Evolutionary conservation across 1,284 basidiomycete genomes (phyloP).

Genomic region (Fomitopsis betulina): DNA sequence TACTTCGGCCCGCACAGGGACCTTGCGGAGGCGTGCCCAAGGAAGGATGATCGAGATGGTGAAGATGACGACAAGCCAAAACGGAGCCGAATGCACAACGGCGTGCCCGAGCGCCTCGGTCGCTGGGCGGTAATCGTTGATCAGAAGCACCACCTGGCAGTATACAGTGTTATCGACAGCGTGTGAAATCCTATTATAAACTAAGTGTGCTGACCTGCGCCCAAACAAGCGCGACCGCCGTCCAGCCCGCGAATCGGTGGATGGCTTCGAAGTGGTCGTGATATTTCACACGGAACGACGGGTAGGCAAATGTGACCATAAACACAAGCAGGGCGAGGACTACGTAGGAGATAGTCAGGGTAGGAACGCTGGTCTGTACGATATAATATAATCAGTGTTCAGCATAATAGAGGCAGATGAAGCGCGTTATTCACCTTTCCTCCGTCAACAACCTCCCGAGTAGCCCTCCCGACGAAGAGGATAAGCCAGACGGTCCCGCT

Average conservation of each 20-base stretch:
- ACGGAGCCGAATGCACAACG: slow-evolving; percentile 38
- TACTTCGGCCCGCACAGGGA: slow-evolving; percentile 44
- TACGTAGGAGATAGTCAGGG: slow-evolving; percentile 44
- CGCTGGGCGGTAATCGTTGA: slow-evolving; percentile 43
- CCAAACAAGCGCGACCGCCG: slow-evolving; percentile 49
- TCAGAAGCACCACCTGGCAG: slow-evolving; percentile 40
- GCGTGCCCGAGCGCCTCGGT: slow-evolving; percentile 36
- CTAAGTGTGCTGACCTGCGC: slow-evolving; percentile 33
- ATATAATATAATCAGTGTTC: not conserved
- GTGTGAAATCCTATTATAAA: not conserved
- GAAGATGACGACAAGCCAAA: slow-evolving; percentile 50
- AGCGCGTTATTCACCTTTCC: slow-evolving; percentile 30
- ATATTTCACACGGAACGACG: slow-evolving; percentile 36
- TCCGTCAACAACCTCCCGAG: slow-evolving; percentile 38
- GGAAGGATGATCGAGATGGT: slow-evolving; percentile 51
- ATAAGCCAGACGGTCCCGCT: slow-evolving; percentile 50
- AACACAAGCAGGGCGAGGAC: slow-evolving; percentile 43
- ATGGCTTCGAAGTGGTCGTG: slow-evolving; percentile 49
- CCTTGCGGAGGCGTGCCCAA: slow-evolving; percentile 49
- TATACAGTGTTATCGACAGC: not conserved
- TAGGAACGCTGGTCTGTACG: slow-evolving; percentile 38
- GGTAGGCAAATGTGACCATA: slow-evolving; percentile 47
- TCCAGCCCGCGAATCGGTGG: slow-evolving; percentile 57
- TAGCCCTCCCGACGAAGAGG: slow-evolving; percentile 47
- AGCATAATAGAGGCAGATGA: not conserved